These are phyloP conservation scores for Solanum dulcamara DNA, from an alignment of 257 asterid species.

Conservation along the genomic window DNA sequence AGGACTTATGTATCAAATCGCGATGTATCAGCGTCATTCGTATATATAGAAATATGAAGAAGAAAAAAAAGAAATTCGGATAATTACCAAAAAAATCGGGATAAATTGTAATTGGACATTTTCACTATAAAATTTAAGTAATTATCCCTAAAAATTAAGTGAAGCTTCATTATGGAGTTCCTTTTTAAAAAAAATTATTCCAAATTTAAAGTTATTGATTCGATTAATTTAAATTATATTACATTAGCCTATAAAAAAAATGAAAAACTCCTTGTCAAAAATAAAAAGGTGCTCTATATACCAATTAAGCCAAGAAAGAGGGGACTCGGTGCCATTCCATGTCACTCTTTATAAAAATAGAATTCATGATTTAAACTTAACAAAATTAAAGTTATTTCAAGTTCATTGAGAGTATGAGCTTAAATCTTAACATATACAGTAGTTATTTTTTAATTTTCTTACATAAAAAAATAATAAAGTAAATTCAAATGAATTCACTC, in stretches of 20 bases:
- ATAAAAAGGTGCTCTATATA: background rate
- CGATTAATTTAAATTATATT: background rate
- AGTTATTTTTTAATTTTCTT: background rate
- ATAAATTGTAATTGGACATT: no score
- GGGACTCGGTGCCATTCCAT: no score
- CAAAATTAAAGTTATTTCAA: background rate
- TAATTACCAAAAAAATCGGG: no score
- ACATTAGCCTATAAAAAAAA: background rate
- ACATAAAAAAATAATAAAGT: background rate
- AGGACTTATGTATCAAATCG: no score
- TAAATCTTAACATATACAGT: background rate
- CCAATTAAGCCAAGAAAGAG: background rate
- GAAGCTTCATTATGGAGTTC: background rate
- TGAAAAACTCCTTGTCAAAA: background rate
- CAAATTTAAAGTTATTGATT: background rate
- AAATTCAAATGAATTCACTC: background rate
- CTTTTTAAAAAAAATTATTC: background rate
- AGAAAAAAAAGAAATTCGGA: no score
- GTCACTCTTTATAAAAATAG: background rate
- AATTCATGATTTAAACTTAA: background rate
- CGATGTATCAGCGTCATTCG: no score
- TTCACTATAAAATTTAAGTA: no score
- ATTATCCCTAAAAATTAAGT: no score
- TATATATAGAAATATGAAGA: no score
- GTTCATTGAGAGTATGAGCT: no score